These are phyloP conservation scores for Haplosporangium gracile DNA, from an alignment of 192 early-diverging fungal species.

Conservation along the genomic window DNA sequence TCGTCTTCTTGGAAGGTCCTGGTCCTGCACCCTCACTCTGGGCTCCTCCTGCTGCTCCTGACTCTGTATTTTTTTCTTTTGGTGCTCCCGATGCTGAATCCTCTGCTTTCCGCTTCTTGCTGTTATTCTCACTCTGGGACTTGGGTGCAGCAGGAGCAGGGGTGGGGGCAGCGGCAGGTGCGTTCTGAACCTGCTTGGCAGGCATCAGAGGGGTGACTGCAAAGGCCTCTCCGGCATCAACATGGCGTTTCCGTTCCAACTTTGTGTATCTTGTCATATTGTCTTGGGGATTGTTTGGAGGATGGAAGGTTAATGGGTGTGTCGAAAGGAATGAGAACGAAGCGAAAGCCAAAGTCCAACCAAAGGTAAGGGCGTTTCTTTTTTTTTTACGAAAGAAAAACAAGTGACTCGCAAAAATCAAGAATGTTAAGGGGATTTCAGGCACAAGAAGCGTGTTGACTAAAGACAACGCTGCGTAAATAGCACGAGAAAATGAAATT, in stretches of 20 bases:
- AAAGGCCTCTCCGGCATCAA: conserved; percentile 51
- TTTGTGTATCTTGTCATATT: conserved; percentile 67
- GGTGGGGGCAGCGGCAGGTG: conserved; percentile 1
- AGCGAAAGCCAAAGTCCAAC: neutral
- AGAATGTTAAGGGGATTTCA: conserved; percentile 5
- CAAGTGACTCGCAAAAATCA: conserved; percentile 11
- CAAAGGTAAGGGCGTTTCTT: neutral
- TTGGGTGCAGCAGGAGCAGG: neutral
- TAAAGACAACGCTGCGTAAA: no score
- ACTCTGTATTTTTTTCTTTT: neutral
- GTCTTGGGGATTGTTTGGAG: neutral
- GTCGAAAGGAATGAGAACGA: conserved; percentile 10
- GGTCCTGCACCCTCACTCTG: conserved; percentile 7
- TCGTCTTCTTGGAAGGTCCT: conserved; percentile 24
- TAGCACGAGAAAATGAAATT: no score
- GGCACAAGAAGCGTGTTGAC: neutral
- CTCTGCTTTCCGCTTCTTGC: conserved; percentile 33
- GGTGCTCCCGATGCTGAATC: neutral
- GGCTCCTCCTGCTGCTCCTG: conserved; percentile 12
- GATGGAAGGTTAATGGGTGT: neutral
- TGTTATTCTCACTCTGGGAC: neutral
- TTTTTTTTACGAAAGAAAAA: conserved; percentile 13
- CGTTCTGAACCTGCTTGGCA: conserved; percentile 25
- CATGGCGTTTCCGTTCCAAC: conserved; percentile 58
- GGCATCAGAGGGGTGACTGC: conserved; percentile 53